Conservation (phyloP, 2,329 filamentous ascomycete genomes). For the Scedosporium boydii region DNA sequence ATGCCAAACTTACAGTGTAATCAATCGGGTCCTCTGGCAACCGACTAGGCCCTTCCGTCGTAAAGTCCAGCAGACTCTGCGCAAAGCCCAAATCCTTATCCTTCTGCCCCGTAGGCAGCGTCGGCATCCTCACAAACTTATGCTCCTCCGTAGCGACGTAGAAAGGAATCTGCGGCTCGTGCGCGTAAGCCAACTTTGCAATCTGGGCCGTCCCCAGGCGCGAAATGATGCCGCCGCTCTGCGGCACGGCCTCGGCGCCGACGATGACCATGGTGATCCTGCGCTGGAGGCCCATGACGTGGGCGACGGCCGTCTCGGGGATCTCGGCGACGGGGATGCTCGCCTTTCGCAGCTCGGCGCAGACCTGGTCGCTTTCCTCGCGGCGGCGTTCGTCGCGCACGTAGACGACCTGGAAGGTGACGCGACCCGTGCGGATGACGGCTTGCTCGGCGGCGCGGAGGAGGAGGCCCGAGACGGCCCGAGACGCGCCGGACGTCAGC, state of each 20-base stretch:
- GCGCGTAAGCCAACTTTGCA: constrained; percentile 62
- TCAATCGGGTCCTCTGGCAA: constrained; percentile 52
- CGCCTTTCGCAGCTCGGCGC: constrained; percentile 58
- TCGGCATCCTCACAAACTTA: constrained; percentile 73
- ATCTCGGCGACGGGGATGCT: constrained; percentile 69
- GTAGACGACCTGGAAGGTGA: constrained; percentile 78
- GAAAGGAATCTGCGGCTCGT: constrained; percentile 55
- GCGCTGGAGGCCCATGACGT: constrained; percentile 51
- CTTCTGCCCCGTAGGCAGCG: constrained; percentile 64
- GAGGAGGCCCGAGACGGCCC: constrained; percentile 73
- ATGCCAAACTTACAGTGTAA: constrained; percentile 49
- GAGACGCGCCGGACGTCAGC: constrained; percentile 81
- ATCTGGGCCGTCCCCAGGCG: constrained; percentile 81
- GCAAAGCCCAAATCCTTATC: constrained; percentile 63
- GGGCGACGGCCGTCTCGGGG: constrained; percentile 58
- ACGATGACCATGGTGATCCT: constrained; percentile 58
- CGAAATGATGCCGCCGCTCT: constrained; percentile 88
- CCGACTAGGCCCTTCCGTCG: constrained; percentile 37
- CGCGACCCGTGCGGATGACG: constrained; percentile 42
- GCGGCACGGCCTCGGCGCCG: constrained; percentile 77
- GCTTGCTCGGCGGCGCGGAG: constrained; percentile 50
- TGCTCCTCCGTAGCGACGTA: constrained; percentile 93
- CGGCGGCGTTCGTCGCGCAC: constrained; percentile 48
- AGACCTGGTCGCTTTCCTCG: constrained; percentile 60
- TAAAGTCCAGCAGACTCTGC: constrained; percentile 69